Base-by-base conservation (phyloP, 2,329 filamentous ascomycete genomes). In the Capronia americana region DNA sequence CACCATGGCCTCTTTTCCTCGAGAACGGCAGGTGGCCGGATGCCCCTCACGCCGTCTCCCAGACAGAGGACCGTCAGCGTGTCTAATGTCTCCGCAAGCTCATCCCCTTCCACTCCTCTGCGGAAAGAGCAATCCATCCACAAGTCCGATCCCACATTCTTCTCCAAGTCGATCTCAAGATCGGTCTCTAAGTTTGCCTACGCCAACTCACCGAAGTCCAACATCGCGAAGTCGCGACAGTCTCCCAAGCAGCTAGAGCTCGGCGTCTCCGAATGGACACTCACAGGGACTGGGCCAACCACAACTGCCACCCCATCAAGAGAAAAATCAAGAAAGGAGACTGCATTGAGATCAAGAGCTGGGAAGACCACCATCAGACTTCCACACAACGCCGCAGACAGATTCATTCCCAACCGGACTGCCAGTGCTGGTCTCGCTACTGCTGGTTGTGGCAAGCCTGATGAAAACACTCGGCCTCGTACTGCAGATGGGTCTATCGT, bases 201-300 rank as follows among this genome's bases (percentile, higher is more conserved):
- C 78, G 90, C 91, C 58, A 91, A 95, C 77, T 97, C 94, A 2
- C 93, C 93, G 77, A 98, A 98, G 84, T 97, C 93, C 66, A 98
- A 97, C 84, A 97, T 97, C 78, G 92, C 91, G 72, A 88, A 88
- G 71, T 82, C 82, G 50, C 86, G 87, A 64, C 86, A 89, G 65
- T 93, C 92, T 51, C 93, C 94, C 23, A 91, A 92, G 75, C 92
- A 91, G 78, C 86, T 98, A 46, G 94, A 98, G 79, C 87, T 97
- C 48, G 93, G 92, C 71, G 89, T 97, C 38, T 97, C 93, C 48
- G 93, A 99, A 77, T 98, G 94, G 84, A 88, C 92, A 20, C 85
- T 99, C 74, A 92, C 91, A 60, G 93, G 93, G 70, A 96, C 93
- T 62, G 92, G 92, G 65, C 83, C 83, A 20, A 74, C 77, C 38